Evolutionary conservation across 2,329 filamentous ascomycete genomes (phyloP), one percentile per base, ranked within the genome.

Genomic region (Cercospora sp.): DNA sequence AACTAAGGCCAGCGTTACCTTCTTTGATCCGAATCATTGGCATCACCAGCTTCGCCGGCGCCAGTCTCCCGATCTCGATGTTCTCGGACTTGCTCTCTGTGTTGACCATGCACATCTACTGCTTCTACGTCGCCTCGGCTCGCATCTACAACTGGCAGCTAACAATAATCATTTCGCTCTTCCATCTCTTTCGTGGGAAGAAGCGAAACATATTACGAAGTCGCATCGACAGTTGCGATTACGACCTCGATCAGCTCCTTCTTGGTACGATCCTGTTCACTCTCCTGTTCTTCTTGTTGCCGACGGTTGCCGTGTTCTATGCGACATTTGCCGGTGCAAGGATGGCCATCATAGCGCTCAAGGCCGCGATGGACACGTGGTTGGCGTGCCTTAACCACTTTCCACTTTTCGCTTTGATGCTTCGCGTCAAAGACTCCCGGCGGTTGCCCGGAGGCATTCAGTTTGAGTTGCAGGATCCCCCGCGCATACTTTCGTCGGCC

Each of bases 101-200:
- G 58, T 84, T 98, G 68, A 99, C 96, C 1, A 83, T 99, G 39
- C 95, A 99, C 80, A 97, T 99, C 65, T 97, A 98, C 83, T 96
- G 91, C 1, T 99, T 99, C 79, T 99, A 99, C 80, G 90, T 98
- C 66, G 94, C 96, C 16, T 97, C 94, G 8, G 95, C 95, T 2
- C 90, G 95, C 62, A 98, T 99, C 75, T 99, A 94, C 80, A 93
- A 98, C 81, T 99, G 95, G 95, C 95, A 99, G 80, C 89, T 99
- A 69, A 96, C 91, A 3, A 98, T 99, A 70, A 90, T 99, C 72
- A 90, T 94, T 72, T 98, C 94, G 10, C 88, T 99, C n/a, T 99
- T 99, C 80, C 96, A 99, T 78, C 89, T 99, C 9, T 99, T 99
- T 78, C 92, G 94, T 33, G 96, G 95, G 67, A 98, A 97, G 83